phyloP scores from a whole-genome alignment of 169 alveolate species.

The Cryptosporidium ubiquitum region DNA sequence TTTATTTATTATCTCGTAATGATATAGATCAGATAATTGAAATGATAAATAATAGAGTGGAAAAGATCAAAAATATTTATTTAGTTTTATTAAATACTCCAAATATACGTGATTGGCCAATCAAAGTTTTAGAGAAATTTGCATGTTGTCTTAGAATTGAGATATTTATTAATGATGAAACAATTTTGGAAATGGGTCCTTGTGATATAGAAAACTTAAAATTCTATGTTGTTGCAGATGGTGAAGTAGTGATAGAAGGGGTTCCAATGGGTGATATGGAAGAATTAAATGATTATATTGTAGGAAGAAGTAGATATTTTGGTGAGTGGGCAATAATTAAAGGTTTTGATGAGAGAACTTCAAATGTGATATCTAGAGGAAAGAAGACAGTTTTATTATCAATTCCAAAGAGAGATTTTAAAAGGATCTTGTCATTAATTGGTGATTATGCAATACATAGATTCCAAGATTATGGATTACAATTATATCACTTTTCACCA shows the following conservation, averaged over 20 bases:
- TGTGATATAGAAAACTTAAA: conserved; percentile 20
- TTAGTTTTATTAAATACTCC: conserved; percentile 36
- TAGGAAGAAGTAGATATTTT: conserved; percentile 48
- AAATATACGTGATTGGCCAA: conserved; percentile 65
- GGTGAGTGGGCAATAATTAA: conserved; percentile 68
- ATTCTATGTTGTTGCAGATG: conserved; percentile 44
- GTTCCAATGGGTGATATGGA: conserved; percentile 65
- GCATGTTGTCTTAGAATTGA: conserved; percentile 32
- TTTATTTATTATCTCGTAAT: conserved; percentile 28
- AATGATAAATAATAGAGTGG: conserved; percentile 35
- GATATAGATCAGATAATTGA: conserved; percentile 13
- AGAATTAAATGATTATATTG: conserved; percentile 11
- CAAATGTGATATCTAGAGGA: conserved; percentile 16
- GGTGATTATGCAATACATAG: conserved; percentile 67
- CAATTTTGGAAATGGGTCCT: conserved; percentile 62
- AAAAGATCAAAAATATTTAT: conserved; percentile 35
- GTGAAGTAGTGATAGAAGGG: conserved; percentile 32
- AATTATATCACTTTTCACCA: conserved; percentile 58
- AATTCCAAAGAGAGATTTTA: conserved; percentile 51
- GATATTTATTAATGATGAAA: conserved; percentile 14
- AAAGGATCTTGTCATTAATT: conserved; percentile 5
- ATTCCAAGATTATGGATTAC: conserved; percentile 63
- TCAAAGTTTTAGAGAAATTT: conserved; percentile 26
- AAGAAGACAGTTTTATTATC: conserved; percentile 4
- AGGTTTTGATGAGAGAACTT: conserved; percentile 46